Conservation (phyloP, 2,329 filamentous ascomycete species). For the Scortechinia acanthostroma region DNA sequence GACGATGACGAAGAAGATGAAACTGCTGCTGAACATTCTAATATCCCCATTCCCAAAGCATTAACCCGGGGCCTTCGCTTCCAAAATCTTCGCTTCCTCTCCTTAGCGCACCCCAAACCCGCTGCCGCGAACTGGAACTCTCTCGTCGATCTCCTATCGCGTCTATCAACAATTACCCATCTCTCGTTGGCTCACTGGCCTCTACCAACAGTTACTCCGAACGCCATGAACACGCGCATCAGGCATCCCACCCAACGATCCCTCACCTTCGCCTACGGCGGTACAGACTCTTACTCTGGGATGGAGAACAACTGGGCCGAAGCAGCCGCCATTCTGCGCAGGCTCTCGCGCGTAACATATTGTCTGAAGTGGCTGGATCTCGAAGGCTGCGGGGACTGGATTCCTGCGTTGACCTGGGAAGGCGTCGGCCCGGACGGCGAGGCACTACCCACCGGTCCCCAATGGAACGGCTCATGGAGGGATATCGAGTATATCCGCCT, state of each 20-base stretch:
- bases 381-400: slow-evolving; percentile 49
- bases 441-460: neutral
- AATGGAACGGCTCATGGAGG: neutral
- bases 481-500: neutral
- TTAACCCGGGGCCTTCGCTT: slow-evolving; percentile 7
- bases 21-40: slow-evolving; percentile 7
- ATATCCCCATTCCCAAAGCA: neutral
- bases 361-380: slow-evolving; percentile 55
- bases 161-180: slow-evolving; percentile 48
- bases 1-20: neutral
- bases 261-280: slow-evolving; percentile 34
- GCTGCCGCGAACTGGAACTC: slow-evolving; percentile 36
- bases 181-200: slow-evolving; percentile 59
- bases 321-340: slow-evolving; percentile 43
- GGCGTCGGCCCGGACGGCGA: slow-evolving; percentile 15
- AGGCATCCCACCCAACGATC: slow-evolving; percentile 24
- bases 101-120: slow-evolving; percentile 40
- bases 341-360: slow-evolving; percentile 43
- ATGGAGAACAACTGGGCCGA: slow-evolving; percentile 39
- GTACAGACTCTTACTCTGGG: slow-evolving; percentile 41
- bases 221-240: slow-evolving; percentile 31
- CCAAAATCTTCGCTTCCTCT: slow-evolving; percentile 29
- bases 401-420: slow-evolving; percentile 37
- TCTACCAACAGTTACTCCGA: slow-evolving; percentile 46
- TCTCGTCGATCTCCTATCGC: slow-evolving; percentile 40